Evolutionary conservation across 2,329 filamentous ascomycete genomes (phyloP).

Genomic region (Ophiocordyceps camponoti-saundersi): DNA sequence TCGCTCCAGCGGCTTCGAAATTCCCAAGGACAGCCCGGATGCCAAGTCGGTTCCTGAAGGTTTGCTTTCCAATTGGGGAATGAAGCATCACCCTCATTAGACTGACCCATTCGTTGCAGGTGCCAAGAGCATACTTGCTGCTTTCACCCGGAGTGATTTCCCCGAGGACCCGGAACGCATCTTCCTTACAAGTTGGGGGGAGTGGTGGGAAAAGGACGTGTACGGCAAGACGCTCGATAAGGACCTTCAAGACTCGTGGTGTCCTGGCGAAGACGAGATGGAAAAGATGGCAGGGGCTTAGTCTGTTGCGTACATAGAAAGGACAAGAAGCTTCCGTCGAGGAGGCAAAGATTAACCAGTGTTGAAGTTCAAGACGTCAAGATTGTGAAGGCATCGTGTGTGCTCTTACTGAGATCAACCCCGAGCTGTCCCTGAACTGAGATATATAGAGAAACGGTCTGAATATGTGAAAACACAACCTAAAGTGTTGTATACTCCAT

Average conservation of each 20-base stretch:
- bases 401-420: too few species aligned
- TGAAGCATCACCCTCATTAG: not conserved
- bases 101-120: constrained; percentile 13
- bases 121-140: constrained; percentile 25
- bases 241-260: constrained; percentile 33
- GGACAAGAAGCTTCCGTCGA: too few species aligned
- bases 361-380: too few species aligned
- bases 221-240: constrained; percentile 24
- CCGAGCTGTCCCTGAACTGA: too few species aligned
- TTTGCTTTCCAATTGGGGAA: constrained; percentile 6
- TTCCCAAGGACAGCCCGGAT: constrained; percentile 20
- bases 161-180: constrained; percentile 33
- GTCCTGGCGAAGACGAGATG: constrained; percentile 26
- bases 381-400: too few species aligned
- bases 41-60: constrained; percentile 30
- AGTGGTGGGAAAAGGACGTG: constrained; percentile 33
- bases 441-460: too few species aligned
- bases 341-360: too few species aligned
- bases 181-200: constrained; percentile 38
- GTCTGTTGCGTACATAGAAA: too few species aligned
- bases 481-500: too few species aligned
- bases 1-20: constrained; percentile 11
- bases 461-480: too few species aligned
- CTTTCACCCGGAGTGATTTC: constrained; percentile 26
- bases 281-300: constrained; percentile 22